A percentile compares a stretch with the other conserved stretches of the same genome.
These are phyloP conservation scores for Suhomyces guaymorum DNA, from an alignment of 1,139 yeast species.

Conservation along the genomic window DNA sequence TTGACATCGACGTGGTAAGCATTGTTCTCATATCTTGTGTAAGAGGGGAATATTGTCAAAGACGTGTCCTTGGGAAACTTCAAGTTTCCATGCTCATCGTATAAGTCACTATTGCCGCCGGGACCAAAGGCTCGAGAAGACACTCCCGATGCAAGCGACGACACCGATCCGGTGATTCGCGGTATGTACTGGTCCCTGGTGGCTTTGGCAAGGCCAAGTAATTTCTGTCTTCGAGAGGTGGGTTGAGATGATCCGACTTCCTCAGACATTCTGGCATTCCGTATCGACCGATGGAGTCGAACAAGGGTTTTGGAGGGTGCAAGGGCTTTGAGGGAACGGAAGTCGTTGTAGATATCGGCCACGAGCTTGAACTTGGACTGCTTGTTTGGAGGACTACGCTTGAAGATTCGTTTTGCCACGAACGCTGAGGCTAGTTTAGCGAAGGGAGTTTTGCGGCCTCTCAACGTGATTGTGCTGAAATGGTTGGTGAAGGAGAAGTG, in stretches of 20 bases:
- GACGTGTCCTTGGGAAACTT: slow-evolving; percentile 40
- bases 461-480: slow-evolving; percentile 19
- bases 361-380: slow-evolving; percentile 20
- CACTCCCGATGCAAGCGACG: slow-evolving; percentile 52
- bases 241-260: slow-evolving; percentile 8
- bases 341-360: slow-evolving; percentile 27
- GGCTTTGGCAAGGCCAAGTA: slow-evolving; percentile 51
- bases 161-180: slow-evolving; percentile 46
- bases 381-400: slow-evolving; percentile 11
- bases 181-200: slow-evolving; percentile 64
- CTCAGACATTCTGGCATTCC: slow-evolving; percentile 12
- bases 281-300: slow-evolving; percentile 5
- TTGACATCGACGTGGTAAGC: slow-evolving; percentile 60
- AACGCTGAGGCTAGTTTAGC: slow-evolving; percentile 24
- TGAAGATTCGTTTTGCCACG: slow-evolving; percentile 18
- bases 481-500: not conserved
- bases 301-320: slow-evolving; percentile 1
- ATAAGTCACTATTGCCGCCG: slow-evolving; percentile 19
- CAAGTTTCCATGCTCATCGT: slow-evolving; percentile 36
- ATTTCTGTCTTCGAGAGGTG: slow-evolving; percentile 33
- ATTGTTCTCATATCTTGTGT: slow-evolving; percentile 43
- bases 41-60: slow-evolving; percentile 60
- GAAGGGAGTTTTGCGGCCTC: slow-evolving; percentile 13
- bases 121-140: slow-evolving; percentile 36
- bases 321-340: slow-evolving; percentile 20